phyloP scores from a whole-genome alignment of 2,329 filamentous ascomycete genomes.

The Ascosphaera apis region DNA sequence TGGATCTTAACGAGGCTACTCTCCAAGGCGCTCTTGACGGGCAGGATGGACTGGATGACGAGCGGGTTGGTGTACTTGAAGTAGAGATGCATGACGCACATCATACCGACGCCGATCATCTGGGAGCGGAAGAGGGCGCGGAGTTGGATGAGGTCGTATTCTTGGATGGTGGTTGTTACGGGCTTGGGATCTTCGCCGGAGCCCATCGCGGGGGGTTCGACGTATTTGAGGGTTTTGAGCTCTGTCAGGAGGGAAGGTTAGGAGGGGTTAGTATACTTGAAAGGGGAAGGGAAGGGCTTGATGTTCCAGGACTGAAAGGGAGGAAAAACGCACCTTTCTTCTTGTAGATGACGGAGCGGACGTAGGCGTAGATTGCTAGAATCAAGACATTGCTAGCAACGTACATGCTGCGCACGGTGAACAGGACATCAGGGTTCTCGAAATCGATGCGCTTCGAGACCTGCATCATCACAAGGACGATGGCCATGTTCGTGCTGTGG shows the following conservation, averaged over 20 bases:
- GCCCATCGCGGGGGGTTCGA: constrained; percentile 84
- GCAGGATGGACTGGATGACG: constrained; percentile 95
- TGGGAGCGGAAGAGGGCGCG: constrained; percentile 69
- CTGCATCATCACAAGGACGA: constrained; percentile 97
- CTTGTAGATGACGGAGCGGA: constrained; percentile 66
- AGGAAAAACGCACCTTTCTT: constrained; percentile 53
- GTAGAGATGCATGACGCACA: constrained; percentile 96
- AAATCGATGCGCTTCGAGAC: constrained; percentile 89
- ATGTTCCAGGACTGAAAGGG: constrained; percentile 1
- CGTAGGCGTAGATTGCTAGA: constrained; percentile 60
- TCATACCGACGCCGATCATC: constrained; percentile 93
- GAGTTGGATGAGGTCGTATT: constrained; percentile 78
- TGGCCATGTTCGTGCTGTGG: constrained; percentile 65
- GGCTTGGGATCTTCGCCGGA: constrained; percentile 87
- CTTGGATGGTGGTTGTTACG: constrained; percentile 86
- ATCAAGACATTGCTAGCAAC: constrained; percentile 63
- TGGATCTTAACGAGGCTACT: constrained; percentile 93
- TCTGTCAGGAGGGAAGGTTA: constrained; percentile 31
- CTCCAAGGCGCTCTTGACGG: constrained; percentile 87
- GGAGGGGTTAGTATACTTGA: constrained; percentile 1
- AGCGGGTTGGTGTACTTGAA: constrained; percentile 99
- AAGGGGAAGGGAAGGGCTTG: neutral
- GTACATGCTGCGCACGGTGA: constrained; percentile 40
- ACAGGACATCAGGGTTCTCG: constrained; percentile 55
- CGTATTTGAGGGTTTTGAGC: constrained; percentile 93